Conservation (phyloP, 2,329 filamentous ascomycete species). For the Cladosporium sp. region DNA sequence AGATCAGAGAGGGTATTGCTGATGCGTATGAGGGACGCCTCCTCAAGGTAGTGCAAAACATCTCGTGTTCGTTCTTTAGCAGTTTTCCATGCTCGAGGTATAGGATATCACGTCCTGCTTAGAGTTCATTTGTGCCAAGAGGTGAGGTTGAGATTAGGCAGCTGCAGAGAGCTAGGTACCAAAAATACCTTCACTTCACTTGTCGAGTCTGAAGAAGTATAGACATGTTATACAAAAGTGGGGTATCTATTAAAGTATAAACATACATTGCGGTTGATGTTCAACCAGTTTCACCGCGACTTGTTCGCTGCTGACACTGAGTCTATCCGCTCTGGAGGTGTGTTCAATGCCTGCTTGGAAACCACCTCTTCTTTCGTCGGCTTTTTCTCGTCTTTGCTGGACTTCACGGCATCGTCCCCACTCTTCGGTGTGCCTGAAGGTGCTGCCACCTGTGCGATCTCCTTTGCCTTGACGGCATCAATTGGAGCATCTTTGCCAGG, state of each 20-base stretch:
- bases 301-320: conserved; percentile 20
- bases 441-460: background rate
- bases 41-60: conserved; percentile 41
- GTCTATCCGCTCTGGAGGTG: conserved; percentile 17
- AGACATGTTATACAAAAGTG: conserved; percentile 15
- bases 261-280: conserved; percentile 11
- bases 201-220: background rate
- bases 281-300: conserved; percentile 19
- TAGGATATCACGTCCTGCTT: too few species aligned
- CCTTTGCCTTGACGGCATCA: background rate
- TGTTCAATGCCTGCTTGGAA: conserved; percentile 5
- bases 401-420: background rate
- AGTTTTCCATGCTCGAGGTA: too few species aligned
- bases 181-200: too few species aligned
- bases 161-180: too few species aligned
- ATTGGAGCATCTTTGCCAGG: conserved; percentile 11
- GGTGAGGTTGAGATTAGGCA: conserved; percentile 2
- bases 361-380: conserved; percentile 10
- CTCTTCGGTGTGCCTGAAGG: background rate
- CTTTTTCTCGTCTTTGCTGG: conserved; percentile 10
- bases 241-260: conserved; percentile 19
- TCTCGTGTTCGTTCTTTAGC: conserved; percentile 16
- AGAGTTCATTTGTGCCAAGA: background rate
- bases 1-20: conserved; percentile 18
- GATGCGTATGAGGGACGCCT: conserved; percentile 35